Evolutionary conservation across 2,329 filamentous ascomycete genomes (phyloP).

Genomic region (Fusarium sp.): DNA sequence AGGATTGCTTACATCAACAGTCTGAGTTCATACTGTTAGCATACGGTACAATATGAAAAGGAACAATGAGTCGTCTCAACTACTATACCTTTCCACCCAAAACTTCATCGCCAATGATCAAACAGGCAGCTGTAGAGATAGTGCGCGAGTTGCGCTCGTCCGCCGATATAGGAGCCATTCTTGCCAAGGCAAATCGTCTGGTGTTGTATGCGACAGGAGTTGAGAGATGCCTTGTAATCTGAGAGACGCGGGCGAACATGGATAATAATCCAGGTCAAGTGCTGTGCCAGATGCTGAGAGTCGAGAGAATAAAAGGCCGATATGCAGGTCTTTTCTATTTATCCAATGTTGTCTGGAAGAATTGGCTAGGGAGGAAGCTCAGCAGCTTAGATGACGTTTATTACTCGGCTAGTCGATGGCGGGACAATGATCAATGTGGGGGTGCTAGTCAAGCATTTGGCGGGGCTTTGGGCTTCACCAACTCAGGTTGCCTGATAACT

Average conservation of each 20-base stretch:
- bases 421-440: conserved; percentile 28
- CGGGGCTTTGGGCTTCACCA: conserved; percentile 32
- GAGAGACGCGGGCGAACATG: conserved; percentile 84
- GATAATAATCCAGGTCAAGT: conserved; percentile 27
- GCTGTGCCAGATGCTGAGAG: conserved; percentile 12
- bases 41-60: neutral
- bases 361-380: conserved; percentile 17
- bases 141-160: conserved; percentile 71
- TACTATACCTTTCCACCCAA: conserved; percentile 85
- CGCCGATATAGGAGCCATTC: conserved; percentile 56
- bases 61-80: neutral
- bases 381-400: conserved; percentile 38
- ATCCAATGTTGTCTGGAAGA: conserved; percentile 21
- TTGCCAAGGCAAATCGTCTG: conserved; percentile 46
- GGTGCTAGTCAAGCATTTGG: conserved; percentile 30
- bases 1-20: conserved; percentile 56
- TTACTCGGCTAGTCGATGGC: conserved; percentile 30
- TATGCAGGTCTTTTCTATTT: conserved; percentile 19
- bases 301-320: conserved; percentile 4
- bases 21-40: conserved; percentile 44
- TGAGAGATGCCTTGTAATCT: conserved; percentile 77
- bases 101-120: conserved; percentile 98
- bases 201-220: conserved; percentile 53
- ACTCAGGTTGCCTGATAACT: conserved; percentile 26
- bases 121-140: conserved; percentile 89